These are phyloP conservation scores for Cutaneotrichosporon dermatis DNA, from an alignment of 1,284 basidiomycete species.

Conservation along the genomic window DNA sequence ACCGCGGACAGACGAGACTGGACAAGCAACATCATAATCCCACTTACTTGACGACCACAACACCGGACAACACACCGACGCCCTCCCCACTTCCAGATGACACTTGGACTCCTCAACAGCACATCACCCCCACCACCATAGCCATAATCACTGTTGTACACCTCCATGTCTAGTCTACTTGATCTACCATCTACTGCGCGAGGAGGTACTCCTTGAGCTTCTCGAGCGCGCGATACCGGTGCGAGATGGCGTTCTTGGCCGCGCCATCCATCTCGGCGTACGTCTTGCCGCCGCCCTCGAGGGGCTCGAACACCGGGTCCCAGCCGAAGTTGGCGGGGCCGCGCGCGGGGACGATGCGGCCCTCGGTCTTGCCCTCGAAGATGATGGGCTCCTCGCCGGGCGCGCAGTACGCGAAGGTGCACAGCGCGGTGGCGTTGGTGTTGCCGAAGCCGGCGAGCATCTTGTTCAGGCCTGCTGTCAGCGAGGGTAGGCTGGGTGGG, in stretches of 20 bases:
- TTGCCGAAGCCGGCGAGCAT: slow-evolving; percentile 79
- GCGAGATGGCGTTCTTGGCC: slow-evolving; percentile 84
- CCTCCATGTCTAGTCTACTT: neutral
- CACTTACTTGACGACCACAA: no score
- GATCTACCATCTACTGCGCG: slow-evolving; percentile 15
- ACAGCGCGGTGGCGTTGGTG: slow-evolving; percentile 79
- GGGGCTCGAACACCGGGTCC: slow-evolving; percentile 85
- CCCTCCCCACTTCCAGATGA: no score
- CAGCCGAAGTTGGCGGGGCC: slow-evolving; percentile 79
- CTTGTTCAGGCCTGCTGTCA: slow-evolving; percentile 68
- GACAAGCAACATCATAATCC: no score
- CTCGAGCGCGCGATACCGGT: slow-evolving; percentile 80
- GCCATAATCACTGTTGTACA: neutral
- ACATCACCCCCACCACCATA: neutral
- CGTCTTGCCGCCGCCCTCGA: slow-evolving; percentile 50
- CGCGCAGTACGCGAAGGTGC: slow-evolving; percentile 90
- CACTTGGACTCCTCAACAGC: neutral
- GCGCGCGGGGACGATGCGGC: slow-evolving; percentile 77
- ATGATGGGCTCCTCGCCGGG: slow-evolving; percentile 68
- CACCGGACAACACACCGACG: no score
- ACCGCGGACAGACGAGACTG: no score
- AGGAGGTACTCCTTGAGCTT: slow-evolving; percentile 68
- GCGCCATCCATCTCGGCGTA: slow-evolving; percentile 90
- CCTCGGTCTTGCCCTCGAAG: slow-evolving; percentile 90
- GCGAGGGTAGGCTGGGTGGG: neutral